Base-by-base conservation (phyloP, 83 land plant genomes). In the Diphasiastrum complanatum region DNA sequence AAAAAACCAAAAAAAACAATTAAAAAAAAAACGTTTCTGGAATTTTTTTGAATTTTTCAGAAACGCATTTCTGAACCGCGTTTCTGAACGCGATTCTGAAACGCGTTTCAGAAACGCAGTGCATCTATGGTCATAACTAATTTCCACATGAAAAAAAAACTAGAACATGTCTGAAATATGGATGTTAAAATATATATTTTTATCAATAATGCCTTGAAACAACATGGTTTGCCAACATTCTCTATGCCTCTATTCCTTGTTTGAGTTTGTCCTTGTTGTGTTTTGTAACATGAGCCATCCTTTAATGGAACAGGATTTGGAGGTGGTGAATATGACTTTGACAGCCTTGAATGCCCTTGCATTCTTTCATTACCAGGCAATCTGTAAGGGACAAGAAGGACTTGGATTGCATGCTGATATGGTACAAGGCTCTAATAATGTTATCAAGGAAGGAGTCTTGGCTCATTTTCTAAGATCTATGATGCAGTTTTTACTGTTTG, bases 291-390 rank as follows among this genome's bases (percentile, higher is more conserved):
- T n/a, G n/a, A n/a, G n/a, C n/a, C n/a, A n/a, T n/a, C n/a, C n/a
- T n/a, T n/a, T n/a, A n/a, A n/a, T n/a, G n/a, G n/a, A n/a, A n/a
- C 86, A 93, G 99, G 99, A 93, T 60, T 50, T 50, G 69, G 99
- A 93, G 47, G 80, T 89, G 47, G 96, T 89, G 46, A 79, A 79
- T 35, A 83, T 75, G 84, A 81, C 96, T 54, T 70, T 93, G 53
- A 74, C 69, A 69, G 84, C 96, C 18, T 40, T 85, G 16, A 89
- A 73, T 70, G 96, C 96, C 30, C 74, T 93, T 68, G 96, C 89
- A 20, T 73, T 86, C 33, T 89, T 72, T 63, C 96, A 93, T 47
- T 86, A 81, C 58, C 86, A 80, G 50, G 96, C 93, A 41, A 76
- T 60, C n/a, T 53, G 68, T 36, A 60, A 64, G 24, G 96, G 89